Evolutionary conservation across 176 grass and related monocot genomes (phyloP).

Genomic region (Zea luxurians): DNA sequence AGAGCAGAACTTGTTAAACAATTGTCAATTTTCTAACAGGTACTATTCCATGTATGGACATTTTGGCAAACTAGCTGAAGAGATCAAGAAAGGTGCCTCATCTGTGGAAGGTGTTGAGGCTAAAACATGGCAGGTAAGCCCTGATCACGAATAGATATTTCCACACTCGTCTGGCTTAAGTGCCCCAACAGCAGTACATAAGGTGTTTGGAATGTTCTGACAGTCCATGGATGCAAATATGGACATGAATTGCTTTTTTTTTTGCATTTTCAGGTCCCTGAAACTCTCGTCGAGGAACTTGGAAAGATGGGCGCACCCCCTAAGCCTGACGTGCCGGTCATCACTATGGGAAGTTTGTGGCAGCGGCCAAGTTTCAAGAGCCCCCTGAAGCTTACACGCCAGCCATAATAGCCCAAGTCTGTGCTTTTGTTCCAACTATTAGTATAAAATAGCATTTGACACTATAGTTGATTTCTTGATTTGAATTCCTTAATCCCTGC

Average conservation of each 20-base stretch:
- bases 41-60: slow-evolving; percentile 93
- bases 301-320: slow-evolving; percentile 84
- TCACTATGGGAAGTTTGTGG: slow-evolving; percentile 95
- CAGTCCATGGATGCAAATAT: neutral
- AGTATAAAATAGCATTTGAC: no score
- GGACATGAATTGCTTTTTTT: neutral
- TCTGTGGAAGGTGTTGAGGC: slow-evolving; percentile 84
- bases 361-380: slow-evolving; percentile 85
- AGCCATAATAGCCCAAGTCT: slow-evolving; percentile 72
- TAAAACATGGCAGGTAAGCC: slow-evolving; percentile 79
- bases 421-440: slow-evolving; percentile 16
- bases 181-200: neutral
- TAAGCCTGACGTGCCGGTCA: slow-evolving; percentile 65
- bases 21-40: slow-evolving; percentile 41
- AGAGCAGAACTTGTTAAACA: no score
- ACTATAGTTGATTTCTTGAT: no score
- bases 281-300: slow-evolving; percentile 74
- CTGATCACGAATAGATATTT: neutral
- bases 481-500: no score
- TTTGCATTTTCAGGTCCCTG: slow-evolving; percentile 52
- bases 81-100: slow-evolving; percentile 78
- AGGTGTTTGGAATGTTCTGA: neutral
- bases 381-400: slow-evolving; percentile 56
- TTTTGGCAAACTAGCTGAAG: slow-evolving; percentile 79
- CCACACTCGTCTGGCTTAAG: neutral